Evolutionary conservation across 495 filamentous ascomycete species (phyloP).

Genomic region (Aspergillus baeticus): DNA sequence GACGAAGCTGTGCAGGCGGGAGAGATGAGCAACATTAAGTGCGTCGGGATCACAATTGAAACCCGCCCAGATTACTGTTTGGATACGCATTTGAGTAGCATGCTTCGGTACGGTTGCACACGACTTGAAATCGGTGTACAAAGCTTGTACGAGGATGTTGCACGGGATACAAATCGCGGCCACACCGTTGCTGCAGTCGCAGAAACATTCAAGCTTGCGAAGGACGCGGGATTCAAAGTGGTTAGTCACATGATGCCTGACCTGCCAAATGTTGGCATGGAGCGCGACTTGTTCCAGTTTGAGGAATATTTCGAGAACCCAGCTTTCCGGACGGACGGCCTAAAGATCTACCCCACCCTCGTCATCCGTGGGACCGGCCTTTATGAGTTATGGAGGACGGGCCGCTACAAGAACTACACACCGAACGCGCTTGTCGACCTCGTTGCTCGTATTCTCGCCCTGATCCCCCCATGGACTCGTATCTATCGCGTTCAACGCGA

Average conservation of each 20-base stretch:
- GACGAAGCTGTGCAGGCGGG: slow-evolving; percentile 92
- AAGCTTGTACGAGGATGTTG: slow-evolving; percentile 97
- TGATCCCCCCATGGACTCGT: slow-evolving; percentile 95
- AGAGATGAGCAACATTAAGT: slow-evolving; percentile 93
- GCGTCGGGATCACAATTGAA: slow-evolving; percentile 97
- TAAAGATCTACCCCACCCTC: slow-evolving; percentile 97
- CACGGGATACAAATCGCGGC: slow-evolving; percentile 92
- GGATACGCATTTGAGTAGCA: slow-evolving; percentile 84
- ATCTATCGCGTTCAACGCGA: slow-evolving; percentile 98
- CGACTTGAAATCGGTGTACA: slow-evolving; percentile 93
- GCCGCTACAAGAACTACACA: slow-evolving; percentile 97
- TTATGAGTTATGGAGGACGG: slow-evolving; percentile 96
- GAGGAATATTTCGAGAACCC: slow-evolving; percentile 97
- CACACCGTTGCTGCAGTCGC: slow-evolving; percentile 94
- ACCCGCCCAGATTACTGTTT: slow-evolving; percentile 96
- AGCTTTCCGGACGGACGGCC: slow-evolving; percentile 91
- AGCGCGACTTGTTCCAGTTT: slow-evolving; percentile 95
- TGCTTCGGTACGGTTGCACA: slow-evolving; percentile 96
- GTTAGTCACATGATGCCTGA: slow-evolving; percentile 99
- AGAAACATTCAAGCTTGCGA: slow-evolving; percentile 90
- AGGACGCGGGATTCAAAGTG: slow-evolving; percentile 98
- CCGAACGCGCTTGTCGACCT: slow-evolving; percentile 94
- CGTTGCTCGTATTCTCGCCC: slow-evolving; percentile 88
- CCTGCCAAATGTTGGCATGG: slow-evolving; percentile 96
- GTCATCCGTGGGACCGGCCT: slow-evolving; percentile 96